Conservation (phyloP, 1,139 yeast genomes). For the Geotrichum restrictum region DNA sequence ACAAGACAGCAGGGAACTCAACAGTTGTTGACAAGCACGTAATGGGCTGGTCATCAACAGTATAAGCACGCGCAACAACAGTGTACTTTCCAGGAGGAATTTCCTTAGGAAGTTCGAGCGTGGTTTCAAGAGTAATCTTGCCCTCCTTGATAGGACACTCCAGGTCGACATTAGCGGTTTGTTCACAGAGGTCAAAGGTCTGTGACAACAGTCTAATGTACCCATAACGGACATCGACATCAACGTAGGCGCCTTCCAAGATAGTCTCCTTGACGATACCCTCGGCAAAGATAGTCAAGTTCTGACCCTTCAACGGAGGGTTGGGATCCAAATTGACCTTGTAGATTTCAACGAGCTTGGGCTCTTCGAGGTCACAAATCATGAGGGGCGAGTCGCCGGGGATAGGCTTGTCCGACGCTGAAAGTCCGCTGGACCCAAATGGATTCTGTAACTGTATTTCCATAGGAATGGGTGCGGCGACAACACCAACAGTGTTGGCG, state of each 20-base stretch:
- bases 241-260: constrained; percentile 85
- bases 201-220: constrained; percentile 81
- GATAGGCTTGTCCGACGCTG: constrained; percentile 39
- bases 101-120: constrained; percentile 81
- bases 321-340: constrained; percentile 66
- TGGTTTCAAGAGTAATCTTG: constrained; percentile 57
- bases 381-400: constrained; percentile 88
- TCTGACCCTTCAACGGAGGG: constrained; percentile 80
- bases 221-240: constrained; percentile 88
- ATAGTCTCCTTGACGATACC: constrained; percentile 59
- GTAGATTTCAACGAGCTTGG: constrained; percentile 62
- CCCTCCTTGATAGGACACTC: constrained; percentile 77
- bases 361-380: constrained; percentile 62
- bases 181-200: constrained; percentile 86
- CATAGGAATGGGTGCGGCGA: constrained; percentile 9
- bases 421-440: constrained; percentile 17
- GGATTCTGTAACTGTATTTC: constrained; percentile 21
- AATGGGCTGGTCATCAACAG: constrained; percentile 71
- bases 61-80: constrained; percentile 84
- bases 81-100: constrained; percentile 93
- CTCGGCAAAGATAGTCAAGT: constrained; percentile 70
- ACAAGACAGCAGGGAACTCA: constrained; percentile 33
- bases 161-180: constrained; percentile 71
- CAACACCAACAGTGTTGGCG: constrained; percentile 14
- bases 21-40: constrained; percentile 84